Conservation (phyloP, 2,329 filamentous ascomycete species). For the Cladosporium colombiae region DNA sequence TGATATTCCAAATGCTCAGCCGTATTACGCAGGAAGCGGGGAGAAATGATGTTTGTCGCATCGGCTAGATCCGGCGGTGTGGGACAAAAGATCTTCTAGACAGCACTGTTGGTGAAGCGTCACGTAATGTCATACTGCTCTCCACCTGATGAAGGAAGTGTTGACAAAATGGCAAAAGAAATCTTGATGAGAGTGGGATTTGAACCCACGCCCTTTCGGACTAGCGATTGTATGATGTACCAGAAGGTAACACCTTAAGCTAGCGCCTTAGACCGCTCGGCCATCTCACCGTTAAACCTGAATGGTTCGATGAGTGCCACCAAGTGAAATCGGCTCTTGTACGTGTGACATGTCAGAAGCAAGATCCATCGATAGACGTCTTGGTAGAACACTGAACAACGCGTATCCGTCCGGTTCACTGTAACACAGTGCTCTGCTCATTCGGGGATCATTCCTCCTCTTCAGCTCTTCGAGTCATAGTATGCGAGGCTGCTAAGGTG, state of each 20-base stretch:
- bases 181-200: constrained; percentile 21
- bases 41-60: neutral
- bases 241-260: constrained; percentile 12
- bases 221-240: constrained; percentile 13
- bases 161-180: constrained; percentile 1
- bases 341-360: neutral
- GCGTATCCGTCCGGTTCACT: neutral
- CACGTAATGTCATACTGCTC: neutral
- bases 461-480: neutral
- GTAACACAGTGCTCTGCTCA: neutral
- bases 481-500: neutral
- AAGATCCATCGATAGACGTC: neutral
- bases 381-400: neutral
- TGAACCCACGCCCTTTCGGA: constrained; percentile 21
- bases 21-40: neutral
- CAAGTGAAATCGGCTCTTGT: neutral
- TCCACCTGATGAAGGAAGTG: neutral
- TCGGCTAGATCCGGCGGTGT: neutral
- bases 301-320: neutral
- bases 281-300: constrained; percentile 18
- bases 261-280: constrained; percentile 21
- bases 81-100: no score
- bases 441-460: neutral
- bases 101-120: no score
- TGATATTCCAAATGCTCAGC: neutral